These are phyloP conservation scores for Aspergillus pseudonomiae DNA, from an alignment of 2,329 filamentous ascomycete genomes.

Conservation along the genomic window DNA sequence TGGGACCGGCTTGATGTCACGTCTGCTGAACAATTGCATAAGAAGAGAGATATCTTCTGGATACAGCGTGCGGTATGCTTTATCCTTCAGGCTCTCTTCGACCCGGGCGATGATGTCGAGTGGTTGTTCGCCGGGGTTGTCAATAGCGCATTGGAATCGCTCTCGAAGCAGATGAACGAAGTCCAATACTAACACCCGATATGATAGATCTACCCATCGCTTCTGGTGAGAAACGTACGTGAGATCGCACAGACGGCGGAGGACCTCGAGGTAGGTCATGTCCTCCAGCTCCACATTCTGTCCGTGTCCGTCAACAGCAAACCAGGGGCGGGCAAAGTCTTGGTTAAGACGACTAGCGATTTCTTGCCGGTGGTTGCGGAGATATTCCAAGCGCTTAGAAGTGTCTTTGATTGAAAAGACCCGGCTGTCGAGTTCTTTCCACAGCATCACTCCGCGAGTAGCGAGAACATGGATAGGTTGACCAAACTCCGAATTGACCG, in stretches of 20 bases:
- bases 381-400: constrained; percentile 65
- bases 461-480: constrained; percentile 99
- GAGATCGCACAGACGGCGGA: constrained; percentile 83
- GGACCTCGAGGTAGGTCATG: constrained; percentile 91
- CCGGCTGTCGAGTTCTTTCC: constrained; percentile 98
- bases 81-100: constrained; percentile 71
- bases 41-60: constrained; percentile 98
- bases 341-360: constrained; percentile 96
- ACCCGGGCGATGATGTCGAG: constrained; percentile 69
- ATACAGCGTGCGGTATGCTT: constrained; percentile 89
- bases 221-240: constrained; percentile 90
- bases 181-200: constrained; percentile 81
- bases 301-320: constrained; percentile 79
- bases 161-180: constrained; percentile 97
- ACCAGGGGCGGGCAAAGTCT: constrained; percentile 97
- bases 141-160: constrained; percentile 76
- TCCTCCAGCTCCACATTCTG: constrained; percentile 86
- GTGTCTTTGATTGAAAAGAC: constrained; percentile 94
- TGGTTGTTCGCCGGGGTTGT: constrained; percentile 79
- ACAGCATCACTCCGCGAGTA: constrained; percentile 94
- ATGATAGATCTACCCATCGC: constrained; percentile 87
- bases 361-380: constrained; percentile 85
- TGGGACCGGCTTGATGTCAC: constrained; percentile 91
- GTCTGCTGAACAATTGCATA: constrained; percentile 85
- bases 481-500: constrained; percentile 97